Evolutionary conservation across 257 asterid species (phyloP).

Genomic region (Handroanthus guayacan): DNA sequence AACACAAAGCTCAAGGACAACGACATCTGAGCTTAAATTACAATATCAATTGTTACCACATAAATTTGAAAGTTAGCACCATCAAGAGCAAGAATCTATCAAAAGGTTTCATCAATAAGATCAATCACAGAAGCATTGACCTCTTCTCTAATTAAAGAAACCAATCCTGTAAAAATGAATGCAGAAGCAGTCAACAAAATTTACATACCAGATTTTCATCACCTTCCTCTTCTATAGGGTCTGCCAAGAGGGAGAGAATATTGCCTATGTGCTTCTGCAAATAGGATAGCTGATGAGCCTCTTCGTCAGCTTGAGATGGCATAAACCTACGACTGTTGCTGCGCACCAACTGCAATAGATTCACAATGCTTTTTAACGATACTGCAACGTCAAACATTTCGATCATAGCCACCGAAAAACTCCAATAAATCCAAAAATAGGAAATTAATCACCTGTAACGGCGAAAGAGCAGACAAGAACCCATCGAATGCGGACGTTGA

Average conservation of each 20-base stretch:
- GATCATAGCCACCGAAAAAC: neutral
- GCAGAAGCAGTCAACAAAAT: constrained; percentile 23
- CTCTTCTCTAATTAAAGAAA: constrained; percentile 15
- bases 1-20: constrained; percentile 25
- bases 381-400: constrained; percentile 30
- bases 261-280: constrained; percentile 88
- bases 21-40: neutral
- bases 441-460: constrained; percentile 62
- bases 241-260: constrained; percentile 90
- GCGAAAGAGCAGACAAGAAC: constrained; percentile 78
- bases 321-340: constrained; percentile 91
- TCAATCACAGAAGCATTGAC: constrained; percentile 8
- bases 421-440: neutral
- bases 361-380: constrained; percentile 22
- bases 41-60: neutral
- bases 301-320: constrained; percentile 96
- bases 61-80: neutral
- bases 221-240: constrained; percentile 77
- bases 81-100: neutral
- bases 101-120: neutral
- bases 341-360: constrained; percentile 78
- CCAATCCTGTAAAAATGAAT: constrained; percentile 2
- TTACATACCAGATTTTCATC: constrained; percentile 79
- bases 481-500: constrained; percentile 93
- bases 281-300: constrained; percentile 95